Evolutionary conservation across 1,139 yeast species (phyloP).

Genomic region (Chernovozyma aurita): DNA sequence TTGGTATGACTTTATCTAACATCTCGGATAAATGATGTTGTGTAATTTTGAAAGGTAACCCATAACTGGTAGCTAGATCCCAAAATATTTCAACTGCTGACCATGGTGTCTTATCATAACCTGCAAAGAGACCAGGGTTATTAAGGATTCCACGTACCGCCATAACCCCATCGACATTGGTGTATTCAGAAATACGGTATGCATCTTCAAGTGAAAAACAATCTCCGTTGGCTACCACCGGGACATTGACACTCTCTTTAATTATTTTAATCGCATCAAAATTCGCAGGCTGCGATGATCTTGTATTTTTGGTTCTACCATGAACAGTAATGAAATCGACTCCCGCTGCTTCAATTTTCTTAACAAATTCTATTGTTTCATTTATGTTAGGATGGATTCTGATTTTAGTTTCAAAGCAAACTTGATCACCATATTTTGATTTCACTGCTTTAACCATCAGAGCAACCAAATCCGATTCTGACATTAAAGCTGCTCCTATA

Average conservation of each 20-base stretch:
- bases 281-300: constrained; percentile 81
- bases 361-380: constrained; percentile 71
- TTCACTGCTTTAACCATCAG: constrained; percentile 84
- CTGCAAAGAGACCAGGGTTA: constrained; percentile 87
- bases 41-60: constrained; percentile 74
- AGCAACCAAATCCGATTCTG: constrained; percentile 74
- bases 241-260: constrained; percentile 58
- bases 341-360: constrained; percentile 75
- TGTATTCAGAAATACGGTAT: constrained; percentile 49
- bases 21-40: constrained; percentile 90
- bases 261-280: constrained; percentile 70
- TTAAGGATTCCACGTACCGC: constrained; percentile 84
- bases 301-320: constrained; percentile 81
- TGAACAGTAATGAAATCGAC: constrained; percentile 93
- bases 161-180: constrained; percentile 92
- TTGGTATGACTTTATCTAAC: constrained; percentile 61
- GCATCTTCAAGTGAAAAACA: constrained; percentile 71
- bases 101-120: constrained; percentile 78
- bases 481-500: constrained; percentile 93
- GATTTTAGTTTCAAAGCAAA: constrained; percentile 86
- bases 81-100: constrained; percentile 78
- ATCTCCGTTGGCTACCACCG: constrained; percentile 95
- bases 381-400: constrained; percentile 74
- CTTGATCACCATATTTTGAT: constrained; percentile 57
- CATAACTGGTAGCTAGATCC: constrained; percentile 74